These are phyloP conservation scores for Globisporangium nunn DNA, from an alignment of 352 stramenopile genomes.

Conservation along the genomic window DNA sequence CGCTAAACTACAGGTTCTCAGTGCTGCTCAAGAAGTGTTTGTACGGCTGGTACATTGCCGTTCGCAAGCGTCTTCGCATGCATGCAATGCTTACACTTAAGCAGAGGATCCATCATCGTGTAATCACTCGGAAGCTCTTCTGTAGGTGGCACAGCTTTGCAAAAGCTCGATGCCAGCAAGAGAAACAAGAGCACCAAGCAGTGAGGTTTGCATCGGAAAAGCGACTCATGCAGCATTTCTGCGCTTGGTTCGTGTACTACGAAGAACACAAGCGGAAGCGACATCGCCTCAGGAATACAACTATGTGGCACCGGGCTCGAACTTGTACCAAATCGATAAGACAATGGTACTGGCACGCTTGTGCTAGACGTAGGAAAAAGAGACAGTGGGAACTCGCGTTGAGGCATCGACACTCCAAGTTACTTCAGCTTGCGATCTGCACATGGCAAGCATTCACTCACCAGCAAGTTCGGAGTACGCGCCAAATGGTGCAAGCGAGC, in stretches of 20 bases:
- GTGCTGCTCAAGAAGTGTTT: conserved; percentile 15
- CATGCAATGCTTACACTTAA: conserved; percentile 10
- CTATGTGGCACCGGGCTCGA: background rate
- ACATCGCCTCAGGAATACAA: background rate
- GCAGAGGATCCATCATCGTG: background rate
- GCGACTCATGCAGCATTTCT: conserved; percentile 2
- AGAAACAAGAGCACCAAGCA: background rate
- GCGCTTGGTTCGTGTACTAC: background rate
- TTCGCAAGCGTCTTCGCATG: conserved; percentile 11
- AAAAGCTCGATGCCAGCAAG: background rate
- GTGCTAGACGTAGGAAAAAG: background rate
- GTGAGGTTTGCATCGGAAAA: background rate
- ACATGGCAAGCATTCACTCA: background rate
- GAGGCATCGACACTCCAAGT: background rate
- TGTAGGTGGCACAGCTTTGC: background rate
- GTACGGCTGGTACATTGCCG: conserved; percentile 22
- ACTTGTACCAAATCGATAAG: background rate
- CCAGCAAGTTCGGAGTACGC: background rate
- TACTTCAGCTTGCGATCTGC: background rate
- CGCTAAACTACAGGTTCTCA: conserved; percentile 25
- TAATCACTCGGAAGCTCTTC: conserved; percentile 2
- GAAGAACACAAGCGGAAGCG: conserved; percentile 1
- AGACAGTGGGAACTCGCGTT: background rate
- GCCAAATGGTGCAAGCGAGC: conserved; percentile 9
- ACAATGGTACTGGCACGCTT: background rate